phyloP scores from a whole-genome alignment of 768 basidiomycete genomes.

The Leccinum imitatum region DNA sequence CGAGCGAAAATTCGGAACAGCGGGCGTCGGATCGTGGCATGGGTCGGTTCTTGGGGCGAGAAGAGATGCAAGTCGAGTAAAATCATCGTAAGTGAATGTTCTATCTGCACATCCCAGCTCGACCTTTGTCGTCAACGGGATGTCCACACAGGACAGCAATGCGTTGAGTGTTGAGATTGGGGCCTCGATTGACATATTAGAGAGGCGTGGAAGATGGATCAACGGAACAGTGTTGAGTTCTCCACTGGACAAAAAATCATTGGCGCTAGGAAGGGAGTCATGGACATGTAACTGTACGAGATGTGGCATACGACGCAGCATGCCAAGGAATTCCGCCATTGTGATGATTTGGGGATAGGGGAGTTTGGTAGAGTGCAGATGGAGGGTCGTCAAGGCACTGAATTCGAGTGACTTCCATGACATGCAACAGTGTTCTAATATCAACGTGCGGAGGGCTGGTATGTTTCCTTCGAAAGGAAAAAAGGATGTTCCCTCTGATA shows the following conservation, averaged over 20 bases:
- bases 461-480: background rate
- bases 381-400: conserved; percentile 35
- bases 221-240: background rate
- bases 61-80: background rate
- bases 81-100: background rate
- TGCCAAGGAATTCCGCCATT: conserved; percentile 29
- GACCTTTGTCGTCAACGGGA: background rate
- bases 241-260: too few relatives aligned
- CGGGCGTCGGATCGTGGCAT: background rate
- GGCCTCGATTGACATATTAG: conserved; percentile 1
- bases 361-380: conserved; percentile 26
- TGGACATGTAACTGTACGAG: conserved; percentile 35
- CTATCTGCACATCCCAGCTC: too few relatives aligned
- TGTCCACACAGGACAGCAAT: conserved; percentile 5
- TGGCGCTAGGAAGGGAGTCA: conserved; percentile 27
- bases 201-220: background rate
- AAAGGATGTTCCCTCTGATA: background rate
- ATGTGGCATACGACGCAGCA: conserved; percentile 34
- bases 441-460: background rate
- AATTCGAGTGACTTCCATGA: background rate
- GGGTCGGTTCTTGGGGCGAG: background rate
- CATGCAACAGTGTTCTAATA: background rate
- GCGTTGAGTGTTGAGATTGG: background rate
- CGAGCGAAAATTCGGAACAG: background rate
- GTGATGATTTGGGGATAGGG: conserved; percentile 25